A percentile compares a stretch with the other conserved stretches of the same genome.
Conservation (phyloP, 176 grass and related monocot species). For the Phoenix roebelenii region DNA sequence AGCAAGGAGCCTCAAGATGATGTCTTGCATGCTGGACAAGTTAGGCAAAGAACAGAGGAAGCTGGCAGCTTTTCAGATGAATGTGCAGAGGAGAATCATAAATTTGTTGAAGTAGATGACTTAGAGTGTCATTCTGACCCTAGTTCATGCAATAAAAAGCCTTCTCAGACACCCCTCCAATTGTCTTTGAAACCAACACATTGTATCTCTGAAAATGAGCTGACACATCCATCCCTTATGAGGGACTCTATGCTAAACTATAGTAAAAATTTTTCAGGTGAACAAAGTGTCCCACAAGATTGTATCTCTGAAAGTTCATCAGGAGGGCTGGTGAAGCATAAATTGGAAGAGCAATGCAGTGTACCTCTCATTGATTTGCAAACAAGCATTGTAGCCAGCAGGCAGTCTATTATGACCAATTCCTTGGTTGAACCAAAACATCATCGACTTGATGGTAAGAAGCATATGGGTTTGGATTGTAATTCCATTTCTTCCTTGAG, state of each 20-base stretch:
- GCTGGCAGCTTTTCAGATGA: too few relatives aligned
- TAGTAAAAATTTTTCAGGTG: too few relatives aligned
- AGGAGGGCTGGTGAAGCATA: slow-evolving; percentile 8
- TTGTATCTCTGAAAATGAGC: too few relatives aligned
- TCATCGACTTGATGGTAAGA: slow-evolving; percentile 13
- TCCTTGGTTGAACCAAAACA: slow-evolving; percentile 17
- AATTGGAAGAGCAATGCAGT: slow-evolving; percentile 10
- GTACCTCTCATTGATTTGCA: background rate
- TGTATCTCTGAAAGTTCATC: slow-evolving; percentile 2
- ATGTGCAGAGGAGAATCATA: background rate
- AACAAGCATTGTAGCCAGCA: slow-evolving; percentile 6
- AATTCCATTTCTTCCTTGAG: slow-evolving; percentile 14
- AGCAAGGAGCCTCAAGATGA: too few relatives aligned
- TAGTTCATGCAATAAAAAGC: background rate
- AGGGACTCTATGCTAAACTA: background rate
- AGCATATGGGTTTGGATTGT: slow-evolving; percentile 20
- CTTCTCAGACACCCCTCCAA: slow-evolving; percentile 26
- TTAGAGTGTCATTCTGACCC: slow-evolving; percentile 15
- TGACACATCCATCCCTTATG: slow-evolving; percentile 6
- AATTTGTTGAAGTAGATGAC: slow-evolving; percentile 16
- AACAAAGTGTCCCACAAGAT: too few relatives aligned
- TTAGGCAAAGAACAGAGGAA: too few relatives aligned
- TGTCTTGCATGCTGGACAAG: too few relatives aligned
- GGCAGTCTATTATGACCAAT: slow-evolving; percentile 8
- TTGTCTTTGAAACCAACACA: background rate